Evolutionary conservation across 2,329 filamentous ascomycete species (phyloP).

Genomic region (Claviceps monticola): DNA sequence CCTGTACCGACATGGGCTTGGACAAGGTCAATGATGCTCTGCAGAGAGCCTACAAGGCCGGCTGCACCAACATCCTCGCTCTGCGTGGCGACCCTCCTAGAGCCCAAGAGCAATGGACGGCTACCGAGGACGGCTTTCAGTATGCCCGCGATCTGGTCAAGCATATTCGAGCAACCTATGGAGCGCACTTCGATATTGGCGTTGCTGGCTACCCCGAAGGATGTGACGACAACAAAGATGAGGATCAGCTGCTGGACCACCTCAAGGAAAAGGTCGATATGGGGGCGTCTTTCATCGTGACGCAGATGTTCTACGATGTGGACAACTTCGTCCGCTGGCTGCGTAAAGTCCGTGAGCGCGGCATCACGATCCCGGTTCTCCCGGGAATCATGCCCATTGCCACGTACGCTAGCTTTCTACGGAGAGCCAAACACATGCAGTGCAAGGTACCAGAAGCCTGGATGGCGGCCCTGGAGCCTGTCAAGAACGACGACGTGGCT

Average conservation of each 20-base stretch:
- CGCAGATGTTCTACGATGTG: constrained; percentile 98
- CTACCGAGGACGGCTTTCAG: constrained; percentile 70
- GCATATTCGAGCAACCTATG: constrained; percentile 64
- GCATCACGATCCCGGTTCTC: constrained; percentile 72
- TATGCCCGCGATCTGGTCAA: constrained; percentile 86
- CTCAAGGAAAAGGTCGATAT: constrained; percentile 95
- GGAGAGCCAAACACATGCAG: constrained; percentile 83
- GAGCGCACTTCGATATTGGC: constrained; percentile 78
- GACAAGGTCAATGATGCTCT: constrained; percentile 85
- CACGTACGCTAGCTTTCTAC: constrained; percentile 84
- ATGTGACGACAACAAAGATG: constrained; percentile 81
- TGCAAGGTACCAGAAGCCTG: constrained; percentile 70
- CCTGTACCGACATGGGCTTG: constrained; percentile 93
- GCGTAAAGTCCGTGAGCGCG: constrained; percentile 66
- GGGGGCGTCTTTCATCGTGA: constrained; percentile 86
- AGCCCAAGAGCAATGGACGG: constrained; percentile 89
- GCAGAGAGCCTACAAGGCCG: constrained; percentile 77
- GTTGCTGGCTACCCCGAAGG: constrained; percentile 95
- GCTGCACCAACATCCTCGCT: constrained; percentile 94
- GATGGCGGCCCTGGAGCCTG: constrained; percentile 70
- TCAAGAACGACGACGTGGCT: constrained; percentile 92
- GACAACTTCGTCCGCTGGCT: constrained; percentile 94
- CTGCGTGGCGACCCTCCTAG: constrained; percentile 85
- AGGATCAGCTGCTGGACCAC: constrained; percentile 75
- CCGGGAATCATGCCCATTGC: constrained; percentile 83